Conservation (phyloP, 768 basidiomycete species). For the Leccinum subtestaceum region DNA sequence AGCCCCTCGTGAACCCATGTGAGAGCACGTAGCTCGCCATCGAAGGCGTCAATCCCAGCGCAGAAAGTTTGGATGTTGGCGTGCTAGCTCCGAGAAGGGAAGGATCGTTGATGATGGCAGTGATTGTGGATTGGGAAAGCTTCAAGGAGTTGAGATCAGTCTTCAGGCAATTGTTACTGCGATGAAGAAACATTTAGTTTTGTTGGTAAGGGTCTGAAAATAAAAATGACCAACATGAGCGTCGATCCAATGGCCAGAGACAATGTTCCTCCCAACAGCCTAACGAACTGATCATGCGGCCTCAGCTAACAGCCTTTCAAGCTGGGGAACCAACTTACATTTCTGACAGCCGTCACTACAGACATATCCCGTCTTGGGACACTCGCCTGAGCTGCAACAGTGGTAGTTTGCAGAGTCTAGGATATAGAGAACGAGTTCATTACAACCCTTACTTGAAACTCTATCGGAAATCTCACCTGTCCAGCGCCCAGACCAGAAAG, state of each 20-base stretch:
- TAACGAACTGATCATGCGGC: slow-evolving; percentile 50
- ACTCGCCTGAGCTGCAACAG: slow-evolving; percentile 70
- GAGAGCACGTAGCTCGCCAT: slow-evolving; percentile 43
- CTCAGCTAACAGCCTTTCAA: slow-evolving; percentile 2
- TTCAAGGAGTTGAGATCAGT: slow-evolving; percentile 37
- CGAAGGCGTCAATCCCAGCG: slow-evolving; percentile 36
- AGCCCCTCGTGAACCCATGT: slow-evolving; percentile 54
- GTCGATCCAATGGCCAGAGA: slow-evolving; percentile 61
- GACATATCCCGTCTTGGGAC: slow-evolving; percentile 73
- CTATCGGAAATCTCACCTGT: slow-evolving; percentile 36
- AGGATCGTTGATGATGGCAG: slow-evolving; percentile 50
- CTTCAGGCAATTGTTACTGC: slow-evolving; percentile 48
- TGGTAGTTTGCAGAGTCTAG: slow-evolving; percentile 60
- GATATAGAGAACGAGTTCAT: background rate
- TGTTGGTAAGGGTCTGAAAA: slow-evolving; percentile 3
- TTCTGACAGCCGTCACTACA: slow-evolving; percentile 67
- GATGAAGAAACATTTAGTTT: background rate
- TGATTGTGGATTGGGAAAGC: slow-evolving; percentile 38
- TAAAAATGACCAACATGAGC: slow-evolving; percentile 41
- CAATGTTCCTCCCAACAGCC: slow-evolving; percentile 68
- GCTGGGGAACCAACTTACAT: slow-evolving; percentile 36
- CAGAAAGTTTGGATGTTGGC: slow-evolving; percentile 31
- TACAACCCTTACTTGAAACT: background rate
- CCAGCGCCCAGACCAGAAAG: slow-evolving; percentile 62
- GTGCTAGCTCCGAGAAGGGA: slow-evolving; percentile 31